Evolutionary conservation across 352 stramenopile genomes (phyloP).

Genomic region (Albugo laibachii): DNA sequence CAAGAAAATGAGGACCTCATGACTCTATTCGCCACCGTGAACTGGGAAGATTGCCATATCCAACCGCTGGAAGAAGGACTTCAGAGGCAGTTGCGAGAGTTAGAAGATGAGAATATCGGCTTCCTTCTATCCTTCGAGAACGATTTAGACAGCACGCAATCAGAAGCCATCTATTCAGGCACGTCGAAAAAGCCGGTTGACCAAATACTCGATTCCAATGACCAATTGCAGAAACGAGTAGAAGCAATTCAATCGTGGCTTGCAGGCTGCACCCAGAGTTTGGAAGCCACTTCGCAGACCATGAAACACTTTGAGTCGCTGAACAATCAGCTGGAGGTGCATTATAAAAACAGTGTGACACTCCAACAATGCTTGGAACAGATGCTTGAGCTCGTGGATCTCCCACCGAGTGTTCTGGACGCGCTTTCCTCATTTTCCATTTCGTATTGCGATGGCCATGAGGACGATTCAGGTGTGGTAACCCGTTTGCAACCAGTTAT

Average conservation of each 20-base stretch:
- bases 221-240: constrained; percentile 23
- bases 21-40: constrained; percentile 21
- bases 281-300: constrained; percentile 35
- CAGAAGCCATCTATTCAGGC: too few species aligned
- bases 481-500: constrained; percentile 14
- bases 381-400: constrained; percentile 7
- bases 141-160: background rate
- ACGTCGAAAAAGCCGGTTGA: constrained; percentile 21
- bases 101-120: constrained; percentile 59
- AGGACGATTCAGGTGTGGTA: background rate
- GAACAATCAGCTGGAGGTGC: constrained; percentile 61
- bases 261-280: constrained; percentile 28
- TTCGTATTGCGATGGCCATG: constrained; percentile 15
- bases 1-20: constrained; percentile 39
- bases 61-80: constrained; percentile 28
- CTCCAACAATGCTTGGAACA: constrained; percentile 28
- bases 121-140: constrained; percentile 45
- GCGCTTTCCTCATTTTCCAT: constrained; percentile 18
- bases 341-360: constrained; percentile 61
- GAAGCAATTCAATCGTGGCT: constrained; percentile 29
- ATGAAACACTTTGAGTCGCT: constrained; percentile 62
- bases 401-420: background rate
- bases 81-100: constrained; percentile 23
- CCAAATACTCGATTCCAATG: constrained; percentile 32
- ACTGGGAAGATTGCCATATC: constrained; percentile 36